These are phyloP conservation scores for Collybia sp. DNA, from an alignment of 768 basidiomycete species.

Conservation along the genomic window DNA sequence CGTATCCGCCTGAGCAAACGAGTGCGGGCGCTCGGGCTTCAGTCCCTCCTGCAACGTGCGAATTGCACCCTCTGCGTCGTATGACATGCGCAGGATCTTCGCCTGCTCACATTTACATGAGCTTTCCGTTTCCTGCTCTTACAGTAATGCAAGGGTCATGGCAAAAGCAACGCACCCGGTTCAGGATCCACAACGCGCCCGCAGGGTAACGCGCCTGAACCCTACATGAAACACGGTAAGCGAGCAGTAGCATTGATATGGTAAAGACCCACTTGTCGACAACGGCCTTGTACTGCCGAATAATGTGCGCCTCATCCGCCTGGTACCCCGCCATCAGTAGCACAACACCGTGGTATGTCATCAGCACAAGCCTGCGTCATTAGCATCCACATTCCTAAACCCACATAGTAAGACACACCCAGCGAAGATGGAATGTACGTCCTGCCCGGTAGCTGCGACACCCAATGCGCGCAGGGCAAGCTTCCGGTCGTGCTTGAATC, in stretches of 20 bases:
- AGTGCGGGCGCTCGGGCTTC: slow-evolving; percentile 41
- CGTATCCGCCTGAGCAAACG: slow-evolving; percentile 70
- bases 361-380: slow-evolving; percentile 55
- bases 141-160: neutral
- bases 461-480: slow-evolving; percentile 66
- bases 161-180: slow-evolving; percentile 39
- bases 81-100: slow-evolving; percentile 70
- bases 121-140: neutral
- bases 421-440: slow-evolving; percentile 74
- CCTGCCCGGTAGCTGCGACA: slow-evolving; percentile 59
- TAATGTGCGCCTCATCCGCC: slow-evolving; percentile 61
- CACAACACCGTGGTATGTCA: slow-evolving; percentile 76
- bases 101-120: slow-evolving; percentile 36
- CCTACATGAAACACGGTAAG: slow-evolving; percentile 21
- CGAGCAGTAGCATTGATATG: neutral
- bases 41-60: slow-evolving; percentile 55
- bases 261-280: slow-evolving; percentile 50
- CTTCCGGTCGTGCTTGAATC: slow-evolving; percentile 68
- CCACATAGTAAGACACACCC: slow-evolving; percentile 40
- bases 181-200: slow-evolving; percentile 72
- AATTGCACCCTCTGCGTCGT: slow-evolving; percentile 63
- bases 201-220: slow-evolving; percentile 54
- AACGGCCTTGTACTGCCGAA: slow-evolving; percentile 59
- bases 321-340: slow-evolving; percentile 71
- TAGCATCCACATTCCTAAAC: too few relatives aligned